Base-by-base conservation (phyloP, 371 early-diverging fungal genomes). In the Mucor racemosus region DNA sequence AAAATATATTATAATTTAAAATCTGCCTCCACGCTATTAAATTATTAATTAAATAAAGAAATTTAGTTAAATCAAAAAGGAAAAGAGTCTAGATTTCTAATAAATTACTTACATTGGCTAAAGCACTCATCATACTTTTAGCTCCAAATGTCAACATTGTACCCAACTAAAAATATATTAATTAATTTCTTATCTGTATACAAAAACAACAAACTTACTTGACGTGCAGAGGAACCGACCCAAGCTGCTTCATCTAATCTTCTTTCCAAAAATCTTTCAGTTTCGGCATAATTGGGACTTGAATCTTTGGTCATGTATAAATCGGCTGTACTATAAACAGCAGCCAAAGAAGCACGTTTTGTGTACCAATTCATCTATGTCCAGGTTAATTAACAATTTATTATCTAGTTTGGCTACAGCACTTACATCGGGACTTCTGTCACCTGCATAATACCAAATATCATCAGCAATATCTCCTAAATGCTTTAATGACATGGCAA, bases 361-460 rank as follows among this genome's bases (percentile, higher is more conserved):
- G 89, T 89, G 74, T 96, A 95, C 93, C 94, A 96, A 73, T 92
- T 91, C 77, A 94, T 85, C 94, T 94, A 73, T 1, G 58, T 40
- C 26, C 38, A n/a, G 11, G 14, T 50, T 44, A 38, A 17, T 50
- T 50, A 50, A 3, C 50, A 50, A 50, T 21, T 26, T 56, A 19
- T 13, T 34, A 21, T 36, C 34, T 19, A 55, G 3, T 26, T 67
- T 10, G 8, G 19, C 10, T 21, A 26, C 17, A 10, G 31, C n/a
- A 60, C 85, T 78, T 84, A 92, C 94, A 77, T 92, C 92, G 15
- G 86, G 82, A 58, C 93, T 92, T 65, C 84, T 78, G 66, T 96
- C 97, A 15, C 95, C 97, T 21, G 97, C 93, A 60, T 91, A 81
- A 69, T 87, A 89, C 92, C 95, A 94, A 57, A 97, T 90, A 68